Evolutionary conservation across 179 eudicot species (phyloP).

Genomic region (Patellifolia procumbens): DNA sequence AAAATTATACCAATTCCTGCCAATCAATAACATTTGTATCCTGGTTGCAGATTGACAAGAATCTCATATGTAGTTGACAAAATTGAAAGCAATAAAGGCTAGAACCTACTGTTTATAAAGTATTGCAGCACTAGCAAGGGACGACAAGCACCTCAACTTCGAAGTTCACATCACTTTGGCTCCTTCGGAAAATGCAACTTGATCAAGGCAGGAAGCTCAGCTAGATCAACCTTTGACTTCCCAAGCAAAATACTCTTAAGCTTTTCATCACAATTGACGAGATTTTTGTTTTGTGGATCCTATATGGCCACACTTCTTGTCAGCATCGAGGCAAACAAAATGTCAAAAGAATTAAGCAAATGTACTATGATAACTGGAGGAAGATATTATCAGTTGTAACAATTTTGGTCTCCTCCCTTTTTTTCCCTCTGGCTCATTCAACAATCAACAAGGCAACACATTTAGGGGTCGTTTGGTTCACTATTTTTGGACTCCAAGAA

Average conservation of each 20-base stretch:
- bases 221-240: constrained; percentile 65
- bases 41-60: not conserved
- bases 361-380: not conserved
- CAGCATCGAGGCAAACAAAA: not conserved
- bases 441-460: not conserved
- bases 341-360: not conserved
- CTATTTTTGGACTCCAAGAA: no score
- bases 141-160: constrained; percentile 20
- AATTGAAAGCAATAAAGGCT: not conserved
- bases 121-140: constrained; percentile 10
- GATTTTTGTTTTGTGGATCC: constrained; percentile 76
- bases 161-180: constrained; percentile 41
- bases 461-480: no score
- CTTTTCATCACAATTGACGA: constrained; percentile 83
- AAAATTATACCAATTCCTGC: not conserved
- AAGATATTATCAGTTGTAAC: not conserved
- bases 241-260: constrained; percentile 84
- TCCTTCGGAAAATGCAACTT: constrained; percentile 86
- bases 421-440: not conserved
- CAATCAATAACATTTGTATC: not conserved
- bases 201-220: constrained; percentile 80
- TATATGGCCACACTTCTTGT: constrained; percentile 28
- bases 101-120: not conserved
- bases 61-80: not conserved
- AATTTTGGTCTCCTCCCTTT: not conserved